phyloP scores from a whole-genome alignment of 2,329 filamentous ascomycete genomes.

The Clarireedia hainanense region DNA sequence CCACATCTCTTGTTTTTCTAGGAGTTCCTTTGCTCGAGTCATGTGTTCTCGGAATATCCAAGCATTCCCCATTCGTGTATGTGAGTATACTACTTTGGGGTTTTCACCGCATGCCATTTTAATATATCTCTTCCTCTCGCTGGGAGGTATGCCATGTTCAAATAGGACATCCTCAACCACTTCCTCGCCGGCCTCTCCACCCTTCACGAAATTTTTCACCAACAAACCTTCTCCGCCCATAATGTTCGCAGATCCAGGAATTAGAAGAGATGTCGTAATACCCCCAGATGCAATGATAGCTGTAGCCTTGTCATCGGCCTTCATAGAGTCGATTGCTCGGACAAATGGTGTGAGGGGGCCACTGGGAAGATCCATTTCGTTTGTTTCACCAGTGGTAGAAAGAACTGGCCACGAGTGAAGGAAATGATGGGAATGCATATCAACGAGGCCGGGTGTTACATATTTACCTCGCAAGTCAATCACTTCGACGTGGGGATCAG shows the following conservation, averaged over 20 bases:
- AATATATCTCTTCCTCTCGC: constrained; percentile 32
- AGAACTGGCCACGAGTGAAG: constrained; percentile 30
- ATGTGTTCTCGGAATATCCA: constrained; percentile 35
- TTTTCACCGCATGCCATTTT: constrained; percentile 42
- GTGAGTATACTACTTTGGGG: constrained; percentile 32
- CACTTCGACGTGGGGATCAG: constrained; percentile 18
- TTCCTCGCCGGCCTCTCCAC: constrained; percentile 31
- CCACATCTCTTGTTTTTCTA: constrained; percentile 32
- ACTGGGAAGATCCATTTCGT: constrained; percentile 30
- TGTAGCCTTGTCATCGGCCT: constrained; percentile 34
- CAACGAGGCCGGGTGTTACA: constrained; percentile 38
- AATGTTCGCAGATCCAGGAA: constrained; percentile 38
- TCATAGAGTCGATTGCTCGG: constrained; percentile 34
- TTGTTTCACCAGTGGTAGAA: constrained; percentile 29
- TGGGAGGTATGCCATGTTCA: constrained; percentile 31
- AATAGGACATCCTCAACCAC: constrained; percentile 36
- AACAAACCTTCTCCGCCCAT: constrained; percentile 38
- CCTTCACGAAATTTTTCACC: constrained; percentile 34
- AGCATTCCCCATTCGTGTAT: constrained; percentile 35
- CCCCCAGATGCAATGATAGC: constrained; percentile 36
- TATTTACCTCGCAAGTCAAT: constrained; percentile 31
- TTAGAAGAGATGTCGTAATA: constrained; percentile 38
- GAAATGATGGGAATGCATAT: constrained; percentile 39
- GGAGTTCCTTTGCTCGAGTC: constrained; percentile 30
- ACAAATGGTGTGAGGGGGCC: constrained; percentile 34